Evolutionary conservation across 805 yeast genomes (phyloP).

Genomic region (Candida montana): DNA sequence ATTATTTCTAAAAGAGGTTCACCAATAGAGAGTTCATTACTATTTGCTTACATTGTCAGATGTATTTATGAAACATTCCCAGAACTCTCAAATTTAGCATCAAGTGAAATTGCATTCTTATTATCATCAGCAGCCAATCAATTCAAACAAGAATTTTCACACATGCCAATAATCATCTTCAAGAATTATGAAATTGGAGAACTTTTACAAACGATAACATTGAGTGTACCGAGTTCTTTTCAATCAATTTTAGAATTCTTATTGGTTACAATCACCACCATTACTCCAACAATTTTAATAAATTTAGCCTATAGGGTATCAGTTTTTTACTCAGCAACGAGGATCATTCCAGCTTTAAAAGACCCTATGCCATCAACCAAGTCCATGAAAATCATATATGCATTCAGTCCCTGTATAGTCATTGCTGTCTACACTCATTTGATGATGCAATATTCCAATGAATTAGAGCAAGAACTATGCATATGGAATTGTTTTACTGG

Average conservation of each 20-base stretch:
- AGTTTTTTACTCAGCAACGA: conserved; percentile 87
- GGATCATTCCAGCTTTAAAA: conserved; percentile 79
- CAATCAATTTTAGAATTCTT: conserved; percentile 36
- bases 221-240: conserved; percentile 24
- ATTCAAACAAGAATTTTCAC: conserved; percentile 28
- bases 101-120: conserved; percentile 35
- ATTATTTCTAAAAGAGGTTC: conserved; percentile 79
- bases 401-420: conserved; percentile 89
- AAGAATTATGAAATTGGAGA: conserved; percentile 20
- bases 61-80: conserved; percentile 93
- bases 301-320: conserved; percentile 81
- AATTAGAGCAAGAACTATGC: conserved; percentile 56
- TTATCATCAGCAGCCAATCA: conserved; percentile 31
- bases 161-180: conserved; percentile 25
- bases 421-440: conserved; percentile 94
- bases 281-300: conserved; percentile 75
- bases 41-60: conserved; percentile 87
- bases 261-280: conserved; percentile 42
- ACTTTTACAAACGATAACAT: conserved; percentile 16
- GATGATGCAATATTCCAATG: conserved; percentile 75
- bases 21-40: conserved; percentile 81
- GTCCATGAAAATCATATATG: conserved; percentile 56
- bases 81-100: conserved; percentile 59
- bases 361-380: conserved; percentile 25
- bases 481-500: conserved; percentile 50